These are phyloP conservation scores for Penicillium rolfsii DNA, from an alignment of 2,329 filamentous ascomycete species.

Conservation along the genomic window DNA sequence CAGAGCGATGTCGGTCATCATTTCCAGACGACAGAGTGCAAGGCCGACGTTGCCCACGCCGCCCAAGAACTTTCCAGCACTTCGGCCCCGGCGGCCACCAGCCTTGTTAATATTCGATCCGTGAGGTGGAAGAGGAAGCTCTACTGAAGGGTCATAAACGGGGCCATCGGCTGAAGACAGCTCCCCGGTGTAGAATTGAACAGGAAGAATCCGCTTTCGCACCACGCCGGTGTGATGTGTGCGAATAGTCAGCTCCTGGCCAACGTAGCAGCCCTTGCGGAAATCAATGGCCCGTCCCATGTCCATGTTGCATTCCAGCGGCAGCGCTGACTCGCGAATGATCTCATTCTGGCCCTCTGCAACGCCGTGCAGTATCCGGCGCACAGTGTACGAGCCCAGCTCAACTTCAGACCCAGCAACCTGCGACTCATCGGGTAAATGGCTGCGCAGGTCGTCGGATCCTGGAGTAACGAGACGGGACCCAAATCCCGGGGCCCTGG, in stretches of 20 bases:
- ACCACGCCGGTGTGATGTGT: conserved; percentile 95
- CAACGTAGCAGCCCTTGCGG: conserved; percentile 94
- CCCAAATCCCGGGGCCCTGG: conserved; percentile 46
- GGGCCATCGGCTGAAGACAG: conserved; percentile 55
- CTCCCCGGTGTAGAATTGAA: conserved; percentile 66
- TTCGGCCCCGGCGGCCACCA: conserved; percentile 60
- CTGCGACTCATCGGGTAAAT: conserved; percentile 38
- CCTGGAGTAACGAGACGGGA: conserved; percentile 45
- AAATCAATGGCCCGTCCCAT: conserved; percentile 85
- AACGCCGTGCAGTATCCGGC: conserved; percentile 78
- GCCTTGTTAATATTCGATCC: conserved; percentile 59
- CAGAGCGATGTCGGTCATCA: conserved; percentile 80
- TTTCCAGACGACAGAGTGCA: conserved; percentile 82
- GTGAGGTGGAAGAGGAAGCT: conserved; percentile 36
- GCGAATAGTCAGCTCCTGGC: conserved; percentile 93
- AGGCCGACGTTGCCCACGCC: conserved; percentile 85
- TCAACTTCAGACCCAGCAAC: conserved; percentile 53
- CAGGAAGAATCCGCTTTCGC: conserved; percentile 83
- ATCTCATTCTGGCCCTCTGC: conserved; percentile 86
- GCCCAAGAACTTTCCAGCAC: conserved; percentile 77
- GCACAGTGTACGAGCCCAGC: conserved; percentile 69
- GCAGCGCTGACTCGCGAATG: conserved; percentile 69
- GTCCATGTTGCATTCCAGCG: conserved; percentile 89
- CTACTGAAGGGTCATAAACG: conserved; percentile 36
- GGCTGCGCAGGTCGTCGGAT: conserved; percentile 36